These are phyloP conservation scores for Daldinia concentrica DNA, from an alignment of 495 filamentous ascomycete genomes.

Conservation along the genomic window DNA sequence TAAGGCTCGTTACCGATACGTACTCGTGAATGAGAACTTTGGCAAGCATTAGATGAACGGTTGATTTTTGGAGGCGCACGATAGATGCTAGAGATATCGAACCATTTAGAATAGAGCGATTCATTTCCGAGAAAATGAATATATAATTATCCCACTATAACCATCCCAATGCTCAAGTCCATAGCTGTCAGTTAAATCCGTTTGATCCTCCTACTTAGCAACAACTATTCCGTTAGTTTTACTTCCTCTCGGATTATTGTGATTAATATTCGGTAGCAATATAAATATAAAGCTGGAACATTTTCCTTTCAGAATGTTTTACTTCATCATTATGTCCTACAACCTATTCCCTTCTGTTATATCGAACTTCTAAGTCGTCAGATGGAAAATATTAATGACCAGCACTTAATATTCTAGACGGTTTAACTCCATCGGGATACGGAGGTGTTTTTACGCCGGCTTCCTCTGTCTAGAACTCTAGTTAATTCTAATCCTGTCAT, in stretches of 20 bases:
- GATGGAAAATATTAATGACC: background rate
- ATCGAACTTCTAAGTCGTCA: background rate
- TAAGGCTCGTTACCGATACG: constrained; percentile 78
- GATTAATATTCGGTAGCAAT: background rate
- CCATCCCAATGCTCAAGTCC: background rate
- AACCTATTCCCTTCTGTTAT: background rate
- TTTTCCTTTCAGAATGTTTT: background rate
- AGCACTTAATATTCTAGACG: background rate
- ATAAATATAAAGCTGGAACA: background rate
- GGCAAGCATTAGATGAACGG: constrained; percentile 30
- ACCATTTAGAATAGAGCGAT: background rate
- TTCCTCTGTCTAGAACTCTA: background rate
- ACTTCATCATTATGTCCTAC: background rate
- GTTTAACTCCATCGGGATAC: background rate
- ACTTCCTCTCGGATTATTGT: background rate
- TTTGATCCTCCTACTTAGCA: too few species aligned
- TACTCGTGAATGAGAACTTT: constrained; percentile 70
- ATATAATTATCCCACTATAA: background rate
- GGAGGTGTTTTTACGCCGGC: background rate
- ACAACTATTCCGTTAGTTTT: background rate
- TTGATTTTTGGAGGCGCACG: background rate
- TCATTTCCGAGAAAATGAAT: background rate
- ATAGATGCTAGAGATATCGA: background rate
- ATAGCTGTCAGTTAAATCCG: background rate
- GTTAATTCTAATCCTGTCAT: background rate